Evolutionary conservation across 768 basidiomycete genomes (phyloP), one percentile per base, ranked within the genome.

Genomic region (Boletus vermiculosoides): DNA sequence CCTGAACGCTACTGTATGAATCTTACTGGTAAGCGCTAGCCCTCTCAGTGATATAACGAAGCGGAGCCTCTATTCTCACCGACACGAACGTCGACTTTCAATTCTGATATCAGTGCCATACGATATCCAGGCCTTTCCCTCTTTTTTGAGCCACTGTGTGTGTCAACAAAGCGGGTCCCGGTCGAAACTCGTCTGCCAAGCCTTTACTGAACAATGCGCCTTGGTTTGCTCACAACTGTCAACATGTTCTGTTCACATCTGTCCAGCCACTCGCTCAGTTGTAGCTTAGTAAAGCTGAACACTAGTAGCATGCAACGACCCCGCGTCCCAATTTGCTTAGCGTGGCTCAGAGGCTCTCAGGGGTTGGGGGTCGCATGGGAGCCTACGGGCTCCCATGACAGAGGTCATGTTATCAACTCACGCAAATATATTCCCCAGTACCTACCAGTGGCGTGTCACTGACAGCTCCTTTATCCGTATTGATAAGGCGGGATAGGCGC

Each of bases 401-500:
- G 18, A 42, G 54, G 40, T 56, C 57, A 45, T 59, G 58, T 59
- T 60, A 60, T 44, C 57, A 52, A 10, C 31, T 23, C 30, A 23
- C 41, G 48, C 25, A 54, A 48, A 54, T 53, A 49, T 59, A 41
- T 34, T 44, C 31, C 33, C 30, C 16, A n/a, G 23, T n/a, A 36
- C 15, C 18, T 20, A 25, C 12, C 45, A n/a, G n/a, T n/a, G n/a
- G 15, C 18, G 15, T 45, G 40, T 40, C 10, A 20, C 18, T 45
- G 50, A 61, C 41, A 39, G 28, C 23, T 48, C 36, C 50, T 23
- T 52, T 45, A 49, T 52, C 46, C 25, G 30, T 15, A 30, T 33
- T 34, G 60, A 61, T 61, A 61, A 61, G 54, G 50, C 30, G 41
- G 59, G 42, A 53, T n/a, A 53, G 15, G 7, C 16, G 10, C 47